phyloP scores from a whole-genome alignment of 441 rosid genomes.

The Lepidium campestre region DNA sequence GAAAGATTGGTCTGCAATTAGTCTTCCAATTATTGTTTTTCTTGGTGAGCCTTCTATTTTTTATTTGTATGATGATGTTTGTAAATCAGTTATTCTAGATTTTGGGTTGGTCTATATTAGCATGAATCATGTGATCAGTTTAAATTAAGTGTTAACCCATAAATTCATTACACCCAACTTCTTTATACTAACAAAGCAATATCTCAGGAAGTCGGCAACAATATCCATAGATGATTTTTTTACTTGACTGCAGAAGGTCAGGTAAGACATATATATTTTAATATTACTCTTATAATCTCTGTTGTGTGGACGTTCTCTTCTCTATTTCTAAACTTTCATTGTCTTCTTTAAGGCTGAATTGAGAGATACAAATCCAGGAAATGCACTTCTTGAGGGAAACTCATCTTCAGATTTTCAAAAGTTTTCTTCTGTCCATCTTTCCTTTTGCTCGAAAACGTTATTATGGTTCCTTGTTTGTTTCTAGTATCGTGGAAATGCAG shows the following conservation, averaged over 20 bases:
- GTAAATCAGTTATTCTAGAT: no score
- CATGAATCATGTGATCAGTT: no score
- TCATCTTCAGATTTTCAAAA: conserved; percentile 5
- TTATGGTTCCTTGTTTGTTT: conserved; percentile 6
- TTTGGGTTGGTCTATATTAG: no score
- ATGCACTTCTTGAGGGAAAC: conserved; percentile 76
- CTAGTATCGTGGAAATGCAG: conserved; percentile 93
- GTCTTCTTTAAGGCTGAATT: conserved; percentile 52
- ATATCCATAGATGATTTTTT: conserved; percentile 89
- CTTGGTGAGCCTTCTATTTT: no score
- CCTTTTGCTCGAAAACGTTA: neutral
- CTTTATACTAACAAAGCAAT: neutral
- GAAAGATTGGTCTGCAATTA: no score
- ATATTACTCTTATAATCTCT: conserved; percentile 3
- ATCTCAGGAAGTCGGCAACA: conserved; percentile 75
- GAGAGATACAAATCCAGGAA: conserved; percentile 70
- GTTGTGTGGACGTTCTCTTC: conserved; percentile 2
- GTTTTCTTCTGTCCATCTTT: neutral
- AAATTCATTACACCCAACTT: no score
- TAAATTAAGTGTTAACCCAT: no score
- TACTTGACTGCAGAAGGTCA: conserved; percentile 85
- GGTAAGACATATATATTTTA: conserved; percentile 38
- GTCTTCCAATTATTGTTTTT: no score
- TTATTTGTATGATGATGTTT: no score
- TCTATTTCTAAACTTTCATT: neutral